Evolutionary conservation across 2,329 filamentous ascomycete genomes (phyloP).

Genomic region (Lizonia empirigonia): DNA sequence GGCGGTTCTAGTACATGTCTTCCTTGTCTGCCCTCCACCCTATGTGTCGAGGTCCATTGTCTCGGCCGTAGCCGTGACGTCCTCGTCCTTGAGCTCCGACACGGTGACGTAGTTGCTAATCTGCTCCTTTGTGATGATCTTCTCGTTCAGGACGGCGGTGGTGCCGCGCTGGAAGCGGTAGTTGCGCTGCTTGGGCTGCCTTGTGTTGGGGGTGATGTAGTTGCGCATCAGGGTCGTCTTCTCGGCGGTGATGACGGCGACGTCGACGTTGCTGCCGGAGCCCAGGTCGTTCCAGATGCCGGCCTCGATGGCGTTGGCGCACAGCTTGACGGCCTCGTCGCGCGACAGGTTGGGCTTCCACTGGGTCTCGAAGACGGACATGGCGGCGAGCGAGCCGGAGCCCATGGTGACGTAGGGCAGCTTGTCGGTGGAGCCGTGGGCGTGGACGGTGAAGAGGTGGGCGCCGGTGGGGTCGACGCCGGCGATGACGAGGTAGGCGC

Average conservation of each 20-base stretch:
- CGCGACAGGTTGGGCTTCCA: conserved; percentile 81
- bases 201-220: conserved; percentile 90
- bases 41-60: conserved; percentile 68
- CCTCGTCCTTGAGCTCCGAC: conserved; percentile 76
- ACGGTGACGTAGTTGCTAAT: conserved; percentile 93
- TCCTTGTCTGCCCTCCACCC: neutral
- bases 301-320: conserved; percentile 85
- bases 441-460: conserved; percentile 97
- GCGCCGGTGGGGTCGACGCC: conserved; percentile 95
- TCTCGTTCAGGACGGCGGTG: conserved; percentile 95
- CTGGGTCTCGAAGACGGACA: conserved; percentile 96
- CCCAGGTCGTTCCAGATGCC: conserved; percentile 99
- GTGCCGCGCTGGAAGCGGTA: conserved; percentile 90
- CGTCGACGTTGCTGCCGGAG: conserved; percentile 95
- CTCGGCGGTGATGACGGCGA: conserved; percentile 91
- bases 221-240: conserved; percentile 94
- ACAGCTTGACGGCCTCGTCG: conserved; percentile 82
- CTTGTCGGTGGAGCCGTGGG: conserved; percentile 97
- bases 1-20: conserved; percentile 9
- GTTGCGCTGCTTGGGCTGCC: conserved; percentile 88
- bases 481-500: conserved; percentile 95
- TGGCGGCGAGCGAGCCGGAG: conserved; percentile 91
- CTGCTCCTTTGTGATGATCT: conserved; percentile 91
- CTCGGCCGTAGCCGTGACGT: conserved; percentile 64
- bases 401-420: conserved; percentile 99